Percentiles rank a stretch among this genome's conserved stretches.
phyloP scores from a whole-genome alignment of 305 asterid genomes.

The Stenogyne calaminthoides region DNA sequence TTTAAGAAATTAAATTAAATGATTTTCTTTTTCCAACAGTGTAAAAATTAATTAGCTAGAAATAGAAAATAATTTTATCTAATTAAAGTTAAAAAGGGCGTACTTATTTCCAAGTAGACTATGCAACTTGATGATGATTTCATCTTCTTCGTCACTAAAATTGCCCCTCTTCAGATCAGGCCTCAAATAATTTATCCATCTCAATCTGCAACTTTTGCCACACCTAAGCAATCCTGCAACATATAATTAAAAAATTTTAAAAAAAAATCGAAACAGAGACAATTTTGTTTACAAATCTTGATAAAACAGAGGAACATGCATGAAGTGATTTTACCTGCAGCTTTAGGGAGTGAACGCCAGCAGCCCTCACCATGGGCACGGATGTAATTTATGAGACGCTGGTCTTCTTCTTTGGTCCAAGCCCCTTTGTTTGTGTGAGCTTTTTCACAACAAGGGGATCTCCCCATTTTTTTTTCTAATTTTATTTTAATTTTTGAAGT shows the following conservation, averaged over 20 bases:
- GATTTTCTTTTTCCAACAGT: no score
- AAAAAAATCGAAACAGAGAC: background rate
- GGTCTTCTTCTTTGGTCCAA: constrained; percentile 81
- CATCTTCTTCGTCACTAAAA: constrained; percentile 84
- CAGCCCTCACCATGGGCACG: constrained; percentile 77
- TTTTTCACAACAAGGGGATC: constrained; percentile 84
- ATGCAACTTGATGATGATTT: constrained; percentile 80
- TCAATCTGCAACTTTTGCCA: constrained; percentile 91
- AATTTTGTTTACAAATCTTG: background rate
- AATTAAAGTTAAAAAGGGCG: background rate
- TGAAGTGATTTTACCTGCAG: constrained; percentile 56
- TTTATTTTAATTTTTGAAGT: background rate
- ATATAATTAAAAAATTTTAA: background rate
- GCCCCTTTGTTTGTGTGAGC: constrained; percentile 82
- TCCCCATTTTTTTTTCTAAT: constrained; percentile 48
- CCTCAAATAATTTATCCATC: constrained; percentile 90
- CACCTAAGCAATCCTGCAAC: constrained; percentile 79
- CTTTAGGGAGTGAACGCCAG: constrained; percentile 88
- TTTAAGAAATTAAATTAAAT: background rate
- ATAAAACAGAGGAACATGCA: constrained; percentile 6
- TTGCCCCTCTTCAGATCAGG: constrained; percentile 96
- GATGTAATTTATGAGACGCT: constrained; percentile 61
- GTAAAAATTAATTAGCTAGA: background rate
- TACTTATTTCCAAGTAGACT: constrained; percentile 90
- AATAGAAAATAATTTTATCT: no score